Percentiles rank a stretch among this genome's conserved stretches.
Conservation (phyloP, 2,329 filamentous ascomycete genomes). For the Penicillium fuscoglaucum region DNA sequence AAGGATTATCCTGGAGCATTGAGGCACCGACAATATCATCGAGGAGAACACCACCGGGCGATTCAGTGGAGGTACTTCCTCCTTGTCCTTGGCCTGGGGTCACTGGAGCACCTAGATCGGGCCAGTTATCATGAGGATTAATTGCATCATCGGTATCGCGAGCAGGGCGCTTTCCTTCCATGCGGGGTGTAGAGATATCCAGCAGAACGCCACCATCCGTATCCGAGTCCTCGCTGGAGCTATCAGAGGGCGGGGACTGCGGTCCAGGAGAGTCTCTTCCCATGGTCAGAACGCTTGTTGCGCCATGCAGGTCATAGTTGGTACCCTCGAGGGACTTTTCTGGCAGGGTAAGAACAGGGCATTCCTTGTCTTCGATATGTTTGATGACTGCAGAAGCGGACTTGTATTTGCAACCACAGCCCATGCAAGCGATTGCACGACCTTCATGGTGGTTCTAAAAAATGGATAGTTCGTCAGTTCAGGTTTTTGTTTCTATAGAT, state of each 20-base stretch:
- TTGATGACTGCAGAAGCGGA: conserved; percentile 52
- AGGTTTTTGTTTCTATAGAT: neutral
- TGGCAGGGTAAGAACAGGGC: conserved; percentile 43
- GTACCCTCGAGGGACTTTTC: conserved; percentile 39
- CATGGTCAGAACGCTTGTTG: neutral
- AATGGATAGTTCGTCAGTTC: neutral
- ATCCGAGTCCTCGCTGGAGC: conserved; percentile 51
- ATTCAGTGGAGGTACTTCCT: conserved; percentile 1
- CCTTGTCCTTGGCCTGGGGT: neutral
- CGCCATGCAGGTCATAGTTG: neutral
- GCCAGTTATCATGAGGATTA: neutral
- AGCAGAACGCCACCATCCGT: conserved; percentile 28
- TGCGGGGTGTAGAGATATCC: neutral
- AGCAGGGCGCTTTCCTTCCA: neutral
- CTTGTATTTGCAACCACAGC: conserved; percentile 50
- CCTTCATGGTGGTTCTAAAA: conserved; percentile 50
- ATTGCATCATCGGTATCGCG: neutral
- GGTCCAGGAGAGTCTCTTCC: neutral
- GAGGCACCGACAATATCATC: neutral
- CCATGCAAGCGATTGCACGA: conserved; percentile 52
- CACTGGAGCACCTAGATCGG: neutral
- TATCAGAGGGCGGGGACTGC: too few species aligned
- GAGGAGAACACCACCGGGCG: neutral
- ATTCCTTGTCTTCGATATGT: conserved; percentile 58
- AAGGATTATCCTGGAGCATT: neutral